phyloP scores from a whole-genome alignment of 106 monocot species.

The Narthecium ossifragum region DNA sequence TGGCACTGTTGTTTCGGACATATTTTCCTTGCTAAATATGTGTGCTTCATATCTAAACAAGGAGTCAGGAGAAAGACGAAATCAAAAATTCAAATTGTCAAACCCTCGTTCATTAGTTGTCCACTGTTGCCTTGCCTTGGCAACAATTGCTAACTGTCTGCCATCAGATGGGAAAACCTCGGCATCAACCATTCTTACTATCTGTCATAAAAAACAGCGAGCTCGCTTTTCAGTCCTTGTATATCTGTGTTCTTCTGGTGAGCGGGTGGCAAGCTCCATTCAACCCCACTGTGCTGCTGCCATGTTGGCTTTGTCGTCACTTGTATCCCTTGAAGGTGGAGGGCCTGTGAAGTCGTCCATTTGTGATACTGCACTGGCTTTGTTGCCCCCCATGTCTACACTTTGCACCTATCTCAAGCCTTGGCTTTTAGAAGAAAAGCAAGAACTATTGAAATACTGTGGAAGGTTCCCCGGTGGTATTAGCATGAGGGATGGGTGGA shows the following conservation, averaged over 20 bases:
- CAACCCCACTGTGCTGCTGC: slow-evolving; percentile 79
- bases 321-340: slow-evolving; percentile 65
- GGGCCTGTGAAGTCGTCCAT: slow-evolving; percentile 37
- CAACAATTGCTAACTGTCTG: slow-evolving; percentile 57
- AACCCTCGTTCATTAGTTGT: slow-evolving; percentile 69
- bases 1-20: slow-evolving; percentile 65
- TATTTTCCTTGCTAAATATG: slow-evolving; percentile 67
- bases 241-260: slow-evolving; percentile 62
- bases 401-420: slow-evolving; percentile 50
- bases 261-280: slow-evolving; percentile 35
- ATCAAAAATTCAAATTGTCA: slow-evolving; percentile 65
- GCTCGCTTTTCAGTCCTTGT: slow-evolving; percentile 76
- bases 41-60: slow-evolving; percentile 70
- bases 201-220: slow-evolving; percentile 69
- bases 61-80: slow-evolving; percentile 53
- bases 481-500: slow-evolving; percentile 73
- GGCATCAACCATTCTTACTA: slow-evolving; percentile 56
- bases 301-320: slow-evolving; percentile 80
- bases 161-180: slow-evolving; percentile 39
- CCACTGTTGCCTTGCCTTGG: slow-evolving; percentile 75
- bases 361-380: slow-evolving; percentile 49
- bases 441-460: slow-evolving; percentile 16
- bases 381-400: slow-evolving; percentile 78
- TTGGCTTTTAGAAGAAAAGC: slow-evolving; percentile 46
- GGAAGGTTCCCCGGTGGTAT: slow-evolving; percentile 40